These are phyloP conservation scores for Trypanosomatidae sp. DNA, from an alignment of 208 protist species.

Conservation along the genomic window DNA sequence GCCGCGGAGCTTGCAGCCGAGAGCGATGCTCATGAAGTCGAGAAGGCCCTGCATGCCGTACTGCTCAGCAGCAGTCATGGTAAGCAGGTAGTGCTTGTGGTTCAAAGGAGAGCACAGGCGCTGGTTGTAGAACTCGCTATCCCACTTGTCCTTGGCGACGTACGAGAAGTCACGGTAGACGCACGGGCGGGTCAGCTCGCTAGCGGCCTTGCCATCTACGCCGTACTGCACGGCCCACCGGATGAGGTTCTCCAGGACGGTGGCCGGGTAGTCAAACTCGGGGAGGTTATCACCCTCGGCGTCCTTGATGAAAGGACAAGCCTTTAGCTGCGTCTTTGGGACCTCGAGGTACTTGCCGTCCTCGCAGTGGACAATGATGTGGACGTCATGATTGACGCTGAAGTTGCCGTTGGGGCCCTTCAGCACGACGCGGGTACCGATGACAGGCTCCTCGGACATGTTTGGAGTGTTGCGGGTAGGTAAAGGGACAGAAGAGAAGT, in stretches of 20 bases:
- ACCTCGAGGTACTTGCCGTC: conserved; percentile 60
- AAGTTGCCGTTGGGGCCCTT: conserved; percentile 38
- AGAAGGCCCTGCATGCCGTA: conserved; percentile 69
- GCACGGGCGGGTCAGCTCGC: conserved; percentile 51
- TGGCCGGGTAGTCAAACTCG: conserved; percentile 58
- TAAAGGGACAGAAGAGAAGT: no score
- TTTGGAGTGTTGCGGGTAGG: not conserved
- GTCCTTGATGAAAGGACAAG: conserved; percentile 53
- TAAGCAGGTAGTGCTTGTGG: conserved; percentile 56
- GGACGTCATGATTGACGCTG: conserved; percentile 23
- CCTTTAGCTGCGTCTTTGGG: conserved; percentile 27
- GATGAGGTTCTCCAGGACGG: conserved; percentile 59
- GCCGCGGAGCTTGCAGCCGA: conserved; percentile 77
- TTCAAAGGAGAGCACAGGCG: conserved; percentile 41
- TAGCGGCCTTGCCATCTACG: conserved; percentile 50
- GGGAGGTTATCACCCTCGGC: conserved; percentile 26
- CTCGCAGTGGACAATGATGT: conserved; percentile 51
- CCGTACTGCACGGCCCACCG: conserved; percentile 68
- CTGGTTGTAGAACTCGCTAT: conserved; percentile 58
- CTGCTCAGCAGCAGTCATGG: conserved; percentile 74
- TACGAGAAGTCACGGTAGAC: conserved; percentile 71
- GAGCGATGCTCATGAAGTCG: conserved; percentile 64
- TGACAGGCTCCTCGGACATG: conserved; percentile 16
- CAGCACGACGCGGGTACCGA: conserved; percentile 31
- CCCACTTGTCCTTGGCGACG: conserved; percentile 69